Evolutionary conservation across 2,329 filamentous ascomycete genomes (phyloP), one percentile per base, ranked within the genome.

Genomic region (Fusarium tricinctum): DNA sequence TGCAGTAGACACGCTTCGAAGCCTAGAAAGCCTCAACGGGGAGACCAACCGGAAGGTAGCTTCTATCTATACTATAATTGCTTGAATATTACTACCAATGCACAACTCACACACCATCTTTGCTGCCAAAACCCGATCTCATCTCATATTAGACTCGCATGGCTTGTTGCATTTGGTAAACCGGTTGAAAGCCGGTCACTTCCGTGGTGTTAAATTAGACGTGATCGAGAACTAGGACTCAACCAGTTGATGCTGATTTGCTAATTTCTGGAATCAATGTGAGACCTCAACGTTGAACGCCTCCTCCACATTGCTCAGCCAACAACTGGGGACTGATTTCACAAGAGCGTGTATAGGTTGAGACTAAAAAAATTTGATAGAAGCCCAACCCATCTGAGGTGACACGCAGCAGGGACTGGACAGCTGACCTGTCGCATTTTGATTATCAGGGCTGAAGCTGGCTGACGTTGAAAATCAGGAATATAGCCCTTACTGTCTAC

Each of bases 261-360:
- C 51, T 62, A 56, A 67, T 63, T 60, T 62, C 70, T 38, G 59
- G 56, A 49, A 55, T 59, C 57, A 62, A 55, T 57, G 49, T 65
- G 51, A 69, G 62, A 65, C 65, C 70, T 58, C 58, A 59, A 70
- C 68, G 72, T 74, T 74, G 58, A 66, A 68, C 68, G 58, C 49
- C 53, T 60, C 70, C 71, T 74, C 70, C 72, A 72, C 72, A 70
- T 70, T 58, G 35, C 44, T 55, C 46, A 55, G 60, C 69, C 63
- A 67, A 48, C 66, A 66, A 39, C 56, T 60, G 43, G 55, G 70
- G 58, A 60, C 52, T 69, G 53, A 53, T 47, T 30, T 12, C 10
- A 13, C 42, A 51, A 46, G 49, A 49, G 46, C 30, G 53, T 45
- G 55, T 43, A 49, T 50, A 35, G 22, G 26, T 46, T 33, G 26